These are phyloP conservation scores for Eucalyptus rudis DNA, from an alignment of 345 rosid genomes.

Conservation along the genomic window DNA sequence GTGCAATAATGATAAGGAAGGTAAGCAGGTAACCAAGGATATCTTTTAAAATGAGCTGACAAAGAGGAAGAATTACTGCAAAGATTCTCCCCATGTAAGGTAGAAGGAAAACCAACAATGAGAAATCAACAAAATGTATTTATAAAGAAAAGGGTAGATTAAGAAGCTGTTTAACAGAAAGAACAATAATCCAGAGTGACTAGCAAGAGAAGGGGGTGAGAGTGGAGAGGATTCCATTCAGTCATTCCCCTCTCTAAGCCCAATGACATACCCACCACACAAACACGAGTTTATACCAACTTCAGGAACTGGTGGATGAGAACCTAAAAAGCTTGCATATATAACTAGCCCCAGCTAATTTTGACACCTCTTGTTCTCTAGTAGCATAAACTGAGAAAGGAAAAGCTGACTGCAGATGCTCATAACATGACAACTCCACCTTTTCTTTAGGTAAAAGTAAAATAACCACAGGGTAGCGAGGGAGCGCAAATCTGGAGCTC, in stretches of 20 bases:
- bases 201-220: not conserved
- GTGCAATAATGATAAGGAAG: not conserved
- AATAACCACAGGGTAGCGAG: not conserved
- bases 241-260: not conserved
- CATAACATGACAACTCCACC: not conserved
- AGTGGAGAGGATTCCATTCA: not conserved
- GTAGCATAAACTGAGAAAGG: not conserved
- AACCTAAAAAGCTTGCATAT: not conserved
- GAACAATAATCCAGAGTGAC: not conserved
- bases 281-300: not conserved
- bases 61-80: not conserved
- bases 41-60: not conserved
- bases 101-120: not conserved
- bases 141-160: not conserved
- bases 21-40: not conserved
- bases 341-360: not conserved
- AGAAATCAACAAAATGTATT: not conserved
- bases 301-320: not conserved
- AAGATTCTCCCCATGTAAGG: not conserved
- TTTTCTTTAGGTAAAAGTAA: not conserved
- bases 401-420: not conserved
- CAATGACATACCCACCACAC: not conserved
- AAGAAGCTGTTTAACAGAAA: not conserved
- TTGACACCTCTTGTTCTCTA: not conserved
- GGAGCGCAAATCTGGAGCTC: not conserved